Evolutionary conservation across 2,329 filamentous ascomycete genomes (phyloP).

Genomic region (Botryotinia convoluta): DNA sequence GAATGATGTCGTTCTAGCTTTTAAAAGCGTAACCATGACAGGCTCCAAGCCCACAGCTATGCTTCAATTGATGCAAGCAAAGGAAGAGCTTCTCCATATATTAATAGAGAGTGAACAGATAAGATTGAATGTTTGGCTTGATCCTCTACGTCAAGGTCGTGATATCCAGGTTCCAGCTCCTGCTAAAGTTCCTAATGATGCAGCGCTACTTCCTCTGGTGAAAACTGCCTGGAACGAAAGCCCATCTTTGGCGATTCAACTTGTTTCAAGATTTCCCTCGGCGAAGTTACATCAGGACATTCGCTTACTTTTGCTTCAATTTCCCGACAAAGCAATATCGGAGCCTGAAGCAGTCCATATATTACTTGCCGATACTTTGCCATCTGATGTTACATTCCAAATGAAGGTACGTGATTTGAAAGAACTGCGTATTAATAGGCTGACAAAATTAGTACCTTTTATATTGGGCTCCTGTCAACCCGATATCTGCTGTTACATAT

Average conservation of each 20-base stretch:
- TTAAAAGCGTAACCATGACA: conserved; percentile 63
- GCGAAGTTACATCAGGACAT: conserved; percentile 71
- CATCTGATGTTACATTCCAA: conserved; percentile 76
- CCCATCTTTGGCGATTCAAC: conserved; percentile 81
- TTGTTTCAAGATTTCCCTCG: conserved; percentile 76
- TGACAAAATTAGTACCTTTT: conserved; percentile 67
- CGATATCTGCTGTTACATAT: conserved; percentile 87
- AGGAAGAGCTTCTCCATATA: conserved; percentile 78
- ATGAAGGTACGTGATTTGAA: conserved; percentile 64
- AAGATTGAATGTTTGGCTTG: conserved; percentile 85
- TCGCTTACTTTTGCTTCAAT: conserved; percentile 74
- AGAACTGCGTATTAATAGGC: conserved; percentile 18
- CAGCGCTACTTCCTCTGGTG: conserved; percentile 53
- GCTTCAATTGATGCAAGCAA: conserved; percentile 67
- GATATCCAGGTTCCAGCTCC: conserved; percentile 41
- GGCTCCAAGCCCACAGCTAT: conserved; percentile 43
- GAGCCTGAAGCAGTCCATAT: conserved; percentile 82
- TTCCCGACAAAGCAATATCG: conserved; percentile 76
- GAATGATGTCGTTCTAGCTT: conserved; percentile 65
- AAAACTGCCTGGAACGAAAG: conserved; percentile 84
- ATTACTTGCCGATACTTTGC: conserved; percentile 73
- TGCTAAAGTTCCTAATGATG: conserved; percentile 44
- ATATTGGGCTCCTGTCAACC: conserved; percentile 90
- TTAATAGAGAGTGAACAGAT: conserved; percentile 82
- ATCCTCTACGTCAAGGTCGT: conserved; percentile 67